Conservation (phyloP, 2,329 filamentous ascomycete genomes). For the Diaporthe sp. region DNA sequence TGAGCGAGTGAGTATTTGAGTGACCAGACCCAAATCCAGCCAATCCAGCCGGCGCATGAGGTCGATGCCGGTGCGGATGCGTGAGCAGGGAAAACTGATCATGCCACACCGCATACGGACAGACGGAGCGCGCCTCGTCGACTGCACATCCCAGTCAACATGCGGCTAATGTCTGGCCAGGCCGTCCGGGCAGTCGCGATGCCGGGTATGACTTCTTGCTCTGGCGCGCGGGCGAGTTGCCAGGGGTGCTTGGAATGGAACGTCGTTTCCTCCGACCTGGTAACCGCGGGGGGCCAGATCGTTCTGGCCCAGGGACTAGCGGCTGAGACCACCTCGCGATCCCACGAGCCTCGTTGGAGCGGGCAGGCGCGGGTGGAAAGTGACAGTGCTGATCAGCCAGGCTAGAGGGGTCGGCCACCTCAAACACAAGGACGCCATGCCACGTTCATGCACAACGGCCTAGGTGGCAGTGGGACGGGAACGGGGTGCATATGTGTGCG, state of each 20-base stretch:
- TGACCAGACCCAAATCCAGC: background rate
- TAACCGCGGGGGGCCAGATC: constrained; percentile 19
- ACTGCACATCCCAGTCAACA: background rate
- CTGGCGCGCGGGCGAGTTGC: background rate
- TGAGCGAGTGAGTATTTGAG: background rate
- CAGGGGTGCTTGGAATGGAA: constrained; percentile 3
- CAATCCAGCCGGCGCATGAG: background rate
- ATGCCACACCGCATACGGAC: constrained; percentile 18
- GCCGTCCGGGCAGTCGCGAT: background rate
- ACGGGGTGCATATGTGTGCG: background rate
- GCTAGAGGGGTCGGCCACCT: background rate
- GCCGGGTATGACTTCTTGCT: background rate
- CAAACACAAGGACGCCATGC: background rate
- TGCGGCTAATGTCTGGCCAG: background rate
- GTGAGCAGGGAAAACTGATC: background rate
- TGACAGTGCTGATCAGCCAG: constrained; percentile 23
- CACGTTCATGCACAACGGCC: constrained; percentile 9
- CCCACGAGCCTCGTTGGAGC: background rate
- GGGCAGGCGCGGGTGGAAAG: background rate
- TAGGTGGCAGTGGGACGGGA: background rate
- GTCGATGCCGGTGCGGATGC: background rate
- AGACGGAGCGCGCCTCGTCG: background rate
- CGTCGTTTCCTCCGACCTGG: background rate
- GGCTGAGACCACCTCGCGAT: constrained; percentile 24
- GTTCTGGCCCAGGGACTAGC: constrained; percentile 31